phyloP scores from a whole-genome alignment of 2,329 filamentous ascomycete genomes.

The Pseudopithomyces maydicus region DNA sequence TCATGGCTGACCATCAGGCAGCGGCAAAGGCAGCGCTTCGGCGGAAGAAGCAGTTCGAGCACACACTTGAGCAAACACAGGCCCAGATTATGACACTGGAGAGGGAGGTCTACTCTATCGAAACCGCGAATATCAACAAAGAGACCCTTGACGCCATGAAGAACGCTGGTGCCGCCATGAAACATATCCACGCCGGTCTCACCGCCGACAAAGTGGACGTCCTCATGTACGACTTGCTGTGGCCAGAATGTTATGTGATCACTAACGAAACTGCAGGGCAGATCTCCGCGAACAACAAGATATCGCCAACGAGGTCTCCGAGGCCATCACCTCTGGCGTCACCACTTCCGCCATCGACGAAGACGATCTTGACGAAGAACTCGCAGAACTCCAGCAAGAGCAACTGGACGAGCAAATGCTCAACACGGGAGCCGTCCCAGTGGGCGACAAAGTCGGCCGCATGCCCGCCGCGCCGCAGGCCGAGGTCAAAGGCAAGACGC shows the following conservation, averaged over 20 bases:
- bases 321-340: constrained; percentile 76
- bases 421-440: constrained; percentile 82
- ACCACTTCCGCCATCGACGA: constrained; percentile 79
- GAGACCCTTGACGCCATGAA: constrained; percentile 95
- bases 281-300: constrained; percentile 88
- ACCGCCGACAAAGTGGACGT: constrained; percentile 94
- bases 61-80: constrained; percentile 86
- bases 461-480: constrained; percentile 76
- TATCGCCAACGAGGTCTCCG: constrained; percentile 90
- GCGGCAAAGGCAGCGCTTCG: constrained; percentile 88
- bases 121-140: constrained; percentile 98
- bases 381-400: constrained; percentile 89
- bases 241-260: background rate
- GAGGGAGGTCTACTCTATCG: constrained; percentile 94
- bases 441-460: constrained; percentile 75
- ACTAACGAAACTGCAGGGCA: constrained; percentile 65
- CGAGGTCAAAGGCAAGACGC: constrained; percentile 52
- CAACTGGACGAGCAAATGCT: constrained; percentile 93
- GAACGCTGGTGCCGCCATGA: constrained; percentile 87
- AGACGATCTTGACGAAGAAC: constrained; percentile 80
- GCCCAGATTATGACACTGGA: constrained; percentile 91
- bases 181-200: constrained; percentile 86
- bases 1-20: constrained; percentile 47
- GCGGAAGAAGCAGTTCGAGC: constrained; percentile 93
- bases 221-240: constrained; percentile 72